These are phyloP conservation scores for Ogataea minuta DNA, from an alignment of 805 yeast species.

Conservation along the genomic window DNA sequence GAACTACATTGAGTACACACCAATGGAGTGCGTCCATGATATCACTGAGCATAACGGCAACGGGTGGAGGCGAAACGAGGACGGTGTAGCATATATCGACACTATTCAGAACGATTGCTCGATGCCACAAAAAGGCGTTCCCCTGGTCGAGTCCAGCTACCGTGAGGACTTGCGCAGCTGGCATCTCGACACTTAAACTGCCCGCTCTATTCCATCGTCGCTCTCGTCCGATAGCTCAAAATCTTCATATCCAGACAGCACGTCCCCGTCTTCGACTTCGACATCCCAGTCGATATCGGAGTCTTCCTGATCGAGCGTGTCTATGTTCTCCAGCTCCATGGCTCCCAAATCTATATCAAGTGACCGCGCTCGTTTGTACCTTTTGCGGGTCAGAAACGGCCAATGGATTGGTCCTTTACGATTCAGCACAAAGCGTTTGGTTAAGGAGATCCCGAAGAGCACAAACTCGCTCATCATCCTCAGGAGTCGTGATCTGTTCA, in stretches of 20 bases:
- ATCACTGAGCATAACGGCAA: conserved; percentile 64
- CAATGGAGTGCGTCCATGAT: conserved; percentile 71
- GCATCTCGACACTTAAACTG: conserved; percentile 28
- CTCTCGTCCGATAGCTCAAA: conserved; percentile 29
- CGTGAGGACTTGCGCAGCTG: conserved; percentile 43
- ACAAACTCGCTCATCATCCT: conserved; percentile 21
- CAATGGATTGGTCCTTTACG: conserved; percentile 20
- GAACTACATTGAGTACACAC: conserved; percentile 48
- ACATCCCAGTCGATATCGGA: conserved; percentile 13
- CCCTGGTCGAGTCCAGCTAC: conserved; percentile 31
- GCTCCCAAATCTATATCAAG: conserved; percentile 19
- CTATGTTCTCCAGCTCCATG: conserved; percentile 18
- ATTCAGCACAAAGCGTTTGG: conserved; percentile 3
- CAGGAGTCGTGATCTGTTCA: conserved; percentile 22
- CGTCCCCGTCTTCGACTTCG: conserved; percentile 21
- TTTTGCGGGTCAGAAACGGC: conserved; percentile 20
- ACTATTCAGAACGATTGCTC: conserved; percentile 25
- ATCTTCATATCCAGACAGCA: conserved; percentile 23
- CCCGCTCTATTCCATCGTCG: conserved; percentile 33
- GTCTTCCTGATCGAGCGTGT: conserved; percentile 4
- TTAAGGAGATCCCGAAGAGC: conserved; percentile 16
- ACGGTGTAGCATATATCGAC: conserved; percentile 42
- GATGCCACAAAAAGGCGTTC: conserved; percentile 11
- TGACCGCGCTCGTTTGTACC: conserved; percentile 27
- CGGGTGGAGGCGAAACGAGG: conserved; percentile 59